Evolutionary conservation across 1,139 yeast genomes (phyloP).

Genomic region (Debaryomyces subglobosus): DNA sequence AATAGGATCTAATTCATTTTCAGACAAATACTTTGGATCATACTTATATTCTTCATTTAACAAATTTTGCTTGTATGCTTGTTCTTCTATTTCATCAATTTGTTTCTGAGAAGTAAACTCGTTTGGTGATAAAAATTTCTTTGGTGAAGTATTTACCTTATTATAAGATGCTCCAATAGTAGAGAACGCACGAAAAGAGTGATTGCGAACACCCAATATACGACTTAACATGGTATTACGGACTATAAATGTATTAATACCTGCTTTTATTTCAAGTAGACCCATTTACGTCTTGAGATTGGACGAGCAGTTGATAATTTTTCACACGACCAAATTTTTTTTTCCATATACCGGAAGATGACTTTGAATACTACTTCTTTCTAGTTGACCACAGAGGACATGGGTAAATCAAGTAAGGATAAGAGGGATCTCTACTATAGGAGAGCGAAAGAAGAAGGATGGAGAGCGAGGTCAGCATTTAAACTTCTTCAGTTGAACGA

Average conservation of each 20-base stretch:
- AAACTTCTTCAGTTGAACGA: constrained; percentile 87
- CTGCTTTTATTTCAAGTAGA: neutral
- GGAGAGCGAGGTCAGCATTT: constrained; percentile 96
- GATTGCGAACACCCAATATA: constrained; percentile 2
- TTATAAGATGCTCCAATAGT: constrained; percentile 2
- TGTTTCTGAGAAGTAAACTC: constrained; percentile 32
- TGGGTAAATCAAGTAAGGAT: constrained; percentile 97
- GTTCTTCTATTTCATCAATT: constrained; percentile 31
- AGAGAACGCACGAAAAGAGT: constrained; percentile 2
- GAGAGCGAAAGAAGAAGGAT: constrained; percentile 96
- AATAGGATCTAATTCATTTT: constrained; percentile 30
- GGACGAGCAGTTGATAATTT: constrained; percentile 7
- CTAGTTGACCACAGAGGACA: constrained; percentile 22
- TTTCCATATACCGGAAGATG: constrained; percentile 8
- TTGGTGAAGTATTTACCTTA: constrained; percentile 1
- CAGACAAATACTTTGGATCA: constrained; percentile 44
- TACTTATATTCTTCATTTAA: constrained; percentile 37
- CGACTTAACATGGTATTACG: constrained; percentile 4
- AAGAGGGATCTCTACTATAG: constrained; percentile 89
- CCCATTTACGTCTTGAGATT: neutral
- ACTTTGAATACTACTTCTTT: neutral
- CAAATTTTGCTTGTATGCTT: constrained; percentile 32
- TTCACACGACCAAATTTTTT: constrained; percentile 7
- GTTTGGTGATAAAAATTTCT: constrained; percentile 33
- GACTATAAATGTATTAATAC: neutral